These are phyloP conservation scores for Zea luxurians DNA, from an alignment of 176 grass and related monocot species.

Conservation along the genomic window DNA sequence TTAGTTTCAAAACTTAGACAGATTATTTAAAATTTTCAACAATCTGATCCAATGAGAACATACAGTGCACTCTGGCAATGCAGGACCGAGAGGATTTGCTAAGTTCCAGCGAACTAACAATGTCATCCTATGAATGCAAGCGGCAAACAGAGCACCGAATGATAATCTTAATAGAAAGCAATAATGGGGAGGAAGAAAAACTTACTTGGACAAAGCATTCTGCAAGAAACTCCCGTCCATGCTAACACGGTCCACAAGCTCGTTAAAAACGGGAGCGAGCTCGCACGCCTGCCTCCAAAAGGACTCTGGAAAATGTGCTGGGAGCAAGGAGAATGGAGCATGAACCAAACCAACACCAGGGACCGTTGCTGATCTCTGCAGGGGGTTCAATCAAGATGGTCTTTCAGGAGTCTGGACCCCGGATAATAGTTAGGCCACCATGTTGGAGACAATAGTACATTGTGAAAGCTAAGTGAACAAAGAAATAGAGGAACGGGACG, in stretches of 20 bases:
- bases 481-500: neutral
- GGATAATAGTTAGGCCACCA: neutral
- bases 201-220: conserved; percentile 77
- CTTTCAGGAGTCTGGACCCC: neutral
- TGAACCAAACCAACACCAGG: conserved; percentile 81
- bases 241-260: conserved; percentile 83
- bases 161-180: neutral
- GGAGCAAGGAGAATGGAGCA: conserved; percentile 73
- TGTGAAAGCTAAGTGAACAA: no score
- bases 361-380: conserved; percentile 72
- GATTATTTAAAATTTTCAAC: neutral
- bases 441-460: neutral
- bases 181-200: neutral
- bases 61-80: neutral
- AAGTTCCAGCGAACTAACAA: neutral
- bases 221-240: conserved; percentile 88
- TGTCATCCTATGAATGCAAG: neutral
- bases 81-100: neutral
- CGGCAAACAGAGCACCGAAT: neutral
- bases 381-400: conserved; percentile 3
- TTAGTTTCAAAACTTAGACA: neutral
- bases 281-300: conserved; percentile 85
- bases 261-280: conserved; percentile 77
- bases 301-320: conserved; percentile 43
- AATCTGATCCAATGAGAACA: conserved; percentile 3